Conservation (phyloP, 495 filamentous ascomycete species). For the Achaetomiella virescens region DNA sequence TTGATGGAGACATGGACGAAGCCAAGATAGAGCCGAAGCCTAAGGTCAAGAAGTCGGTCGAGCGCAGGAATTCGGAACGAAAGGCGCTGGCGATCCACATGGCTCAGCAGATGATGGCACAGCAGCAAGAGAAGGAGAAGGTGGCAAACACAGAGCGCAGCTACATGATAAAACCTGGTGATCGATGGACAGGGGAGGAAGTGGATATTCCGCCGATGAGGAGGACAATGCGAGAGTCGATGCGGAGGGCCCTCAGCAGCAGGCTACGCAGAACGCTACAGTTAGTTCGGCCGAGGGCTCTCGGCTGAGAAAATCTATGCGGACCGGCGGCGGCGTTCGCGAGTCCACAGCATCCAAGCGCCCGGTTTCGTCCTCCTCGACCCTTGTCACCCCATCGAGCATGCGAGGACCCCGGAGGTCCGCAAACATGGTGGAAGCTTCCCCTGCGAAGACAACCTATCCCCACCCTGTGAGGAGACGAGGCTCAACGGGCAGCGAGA, state of each 20-base stretch:
- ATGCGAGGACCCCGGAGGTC: conserved; percentile 1
- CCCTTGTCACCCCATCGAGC: neutral
- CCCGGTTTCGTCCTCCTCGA: conserved; percentile 9
- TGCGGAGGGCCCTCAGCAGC: conserved; percentile 13
- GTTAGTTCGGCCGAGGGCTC: neutral
- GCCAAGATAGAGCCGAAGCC: conserved; percentile 15
- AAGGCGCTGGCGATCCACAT: conserved; percentile 24
- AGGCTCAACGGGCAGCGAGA: conserved; percentile 43
- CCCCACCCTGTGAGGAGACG: conserved; percentile 28
- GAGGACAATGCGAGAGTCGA: conserved; percentile 21
- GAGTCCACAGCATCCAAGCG: neutral
- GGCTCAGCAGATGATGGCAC: conserved; percentile 24
- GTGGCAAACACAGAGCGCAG: conserved; percentile 25
- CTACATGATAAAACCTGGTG: conserved; percentile 40
- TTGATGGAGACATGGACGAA: conserved; percentile 40
- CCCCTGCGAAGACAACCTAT: conserved; percentile 14
- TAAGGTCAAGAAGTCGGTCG: conserved; percentile 33
- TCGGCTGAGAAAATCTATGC: conserved; percentile 29
- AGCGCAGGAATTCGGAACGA: conserved; percentile 24
- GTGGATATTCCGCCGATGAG: conserved; percentile 19
- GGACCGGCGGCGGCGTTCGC: conserved; percentile 5
- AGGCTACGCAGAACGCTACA: conserved; percentile 6
- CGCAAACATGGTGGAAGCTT: conserved; percentile 12
- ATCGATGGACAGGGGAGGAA: conserved; percentile 25
- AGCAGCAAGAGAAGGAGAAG: conserved; percentile 16